These are phyloP conservation scores for Rhododendron kiyosumense DNA, from an alignment of 148 eudicot genomes.

Conservation along the genomic window DNA sequence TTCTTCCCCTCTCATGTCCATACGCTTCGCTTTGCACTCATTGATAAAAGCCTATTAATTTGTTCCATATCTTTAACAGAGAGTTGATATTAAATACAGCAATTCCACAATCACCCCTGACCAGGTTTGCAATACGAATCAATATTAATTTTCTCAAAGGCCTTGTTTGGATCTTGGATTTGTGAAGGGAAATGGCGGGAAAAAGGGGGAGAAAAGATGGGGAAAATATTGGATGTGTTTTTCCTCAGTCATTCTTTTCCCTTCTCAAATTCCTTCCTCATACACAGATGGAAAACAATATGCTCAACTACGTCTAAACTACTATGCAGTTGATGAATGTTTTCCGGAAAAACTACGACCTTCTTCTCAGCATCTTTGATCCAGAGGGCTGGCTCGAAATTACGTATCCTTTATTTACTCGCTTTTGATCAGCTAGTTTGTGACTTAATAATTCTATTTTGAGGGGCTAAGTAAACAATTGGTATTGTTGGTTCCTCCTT, in stretches of 20 bases:
- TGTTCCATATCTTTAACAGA: constrained; percentile 29
- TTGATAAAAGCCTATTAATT: not conserved
- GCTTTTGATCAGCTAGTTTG: not conserved
- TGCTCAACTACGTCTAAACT: not conserved
- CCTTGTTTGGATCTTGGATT: not conserved
- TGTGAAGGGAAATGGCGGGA: not conserved
- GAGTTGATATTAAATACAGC: constrained; percentile 54
- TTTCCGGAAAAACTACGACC: constrained; percentile 71
- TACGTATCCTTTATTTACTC: constrained; percentile 55
- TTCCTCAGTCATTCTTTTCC: not conserved
- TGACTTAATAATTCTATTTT: not conserved
- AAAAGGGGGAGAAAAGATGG: not conserved
- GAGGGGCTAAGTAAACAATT: not conserved
- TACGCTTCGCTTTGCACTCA: not conserved
- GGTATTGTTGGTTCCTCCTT: constrained; percentile 28
- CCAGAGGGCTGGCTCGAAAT: constrained; percentile 96
- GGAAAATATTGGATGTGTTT: not conserved
- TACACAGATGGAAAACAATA: not conserved
- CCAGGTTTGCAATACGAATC: constrained; percentile 30
- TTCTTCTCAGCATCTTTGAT: constrained; percentile 70
- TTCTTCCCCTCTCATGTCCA: not conserved
- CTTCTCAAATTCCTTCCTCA: not conserved
- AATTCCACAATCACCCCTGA: constrained; percentile 55
- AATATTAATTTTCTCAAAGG: not conserved
- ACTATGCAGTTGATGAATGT: constrained; percentile 62